Base-by-base conservation (phyloP, 2,329 filamentous ascomycete species). In the Stenocarpella maydis region DNA sequence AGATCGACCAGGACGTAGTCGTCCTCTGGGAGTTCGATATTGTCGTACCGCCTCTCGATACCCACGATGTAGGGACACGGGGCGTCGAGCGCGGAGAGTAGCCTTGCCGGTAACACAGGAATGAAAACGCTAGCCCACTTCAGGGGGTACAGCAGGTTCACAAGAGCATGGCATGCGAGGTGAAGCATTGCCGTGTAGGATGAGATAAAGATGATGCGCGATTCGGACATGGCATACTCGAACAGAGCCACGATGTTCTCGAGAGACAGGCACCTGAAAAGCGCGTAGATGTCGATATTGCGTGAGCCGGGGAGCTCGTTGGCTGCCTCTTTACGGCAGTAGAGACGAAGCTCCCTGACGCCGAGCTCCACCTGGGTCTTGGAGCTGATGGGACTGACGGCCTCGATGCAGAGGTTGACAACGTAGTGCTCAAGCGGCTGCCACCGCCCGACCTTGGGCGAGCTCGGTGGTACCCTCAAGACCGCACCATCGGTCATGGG, bases 31-130 rank as follows among this genome's bases (percentile, higher is more conserved):
- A 98, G 87, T 74, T 94, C 91, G 55, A 94, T 88, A 69, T 89
- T 89, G 75, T 97, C 93, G 77, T 98, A 98, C 69, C 95, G 90
- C 73, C 95, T 89, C 81, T 99, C 96, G 69, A 99, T 93, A 60
- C 96, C 96, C 52, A 98, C 94, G 73, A 99, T 97, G 76, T 98
- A 99, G 0, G 96, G 96, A 75, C 96, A 98, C 3, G 95, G 95
- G 1, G 95, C 95, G 75, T 98, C 96, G 21, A 99, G 86, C 3
- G 94, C 95, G 65, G 96, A 95, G 12, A 99, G 86, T 26, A 99
- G 84, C 43, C 95, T 90, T 10, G 94, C 93, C 7, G 95, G 95
- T 10, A 99, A 86, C 41, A 98, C 87, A 2, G 95, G 95, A 72
- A 98, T 98, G 77, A 97, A 94, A 60, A 98, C 94, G 74, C 95